phyloP scores from a whole-genome alignment of 2,329 filamentous ascomycete genomes.

The Calonectria pteridis region DNA sequence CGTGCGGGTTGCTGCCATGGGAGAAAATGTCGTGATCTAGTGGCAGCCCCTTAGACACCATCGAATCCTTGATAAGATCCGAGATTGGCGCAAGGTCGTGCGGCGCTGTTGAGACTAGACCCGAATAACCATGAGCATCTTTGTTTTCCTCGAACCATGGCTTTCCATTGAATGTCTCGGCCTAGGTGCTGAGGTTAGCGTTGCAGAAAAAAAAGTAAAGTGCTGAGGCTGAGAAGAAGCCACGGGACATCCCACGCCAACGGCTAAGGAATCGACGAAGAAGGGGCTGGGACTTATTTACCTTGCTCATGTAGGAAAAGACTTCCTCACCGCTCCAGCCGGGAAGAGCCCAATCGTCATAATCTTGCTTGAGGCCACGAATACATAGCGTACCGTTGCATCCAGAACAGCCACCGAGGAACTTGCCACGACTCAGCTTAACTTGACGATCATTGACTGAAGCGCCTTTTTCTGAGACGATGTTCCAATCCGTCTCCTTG shows the following conservation, averaged over 20 bases:
- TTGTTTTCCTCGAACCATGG: slow-evolving; percentile 66
- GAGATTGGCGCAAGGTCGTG: slow-evolving; percentile 72
- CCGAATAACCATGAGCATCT: slow-evolving; percentile 62
- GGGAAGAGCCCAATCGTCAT: slow-evolving; percentile 67
- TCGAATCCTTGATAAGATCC: slow-evolving; percentile 65
- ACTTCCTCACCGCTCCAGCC: slow-evolving; percentile 70
- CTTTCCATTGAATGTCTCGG: slow-evolving; percentile 70
- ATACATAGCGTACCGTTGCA: slow-evolving; percentile 64
- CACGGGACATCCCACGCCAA: background rate
- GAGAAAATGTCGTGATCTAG: slow-evolving; percentile 72
- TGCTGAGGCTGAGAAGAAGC: background rate
- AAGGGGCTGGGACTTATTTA: slow-evolving; percentile 33
- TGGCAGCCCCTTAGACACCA: slow-evolving; percentile 65
- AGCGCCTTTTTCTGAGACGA: slow-evolving; percentile 55
- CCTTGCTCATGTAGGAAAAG: slow-evolving; percentile 68
- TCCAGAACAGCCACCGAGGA: slow-evolving; percentile 62
- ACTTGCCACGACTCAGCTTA: slow-evolving; percentile 62
- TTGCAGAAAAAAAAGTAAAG: slow-evolving; percentile 1
- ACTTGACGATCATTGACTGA: slow-evolving; percentile 57
- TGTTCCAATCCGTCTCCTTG: slow-evolving; percentile 64
- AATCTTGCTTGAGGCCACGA: slow-evolving; percentile 60
- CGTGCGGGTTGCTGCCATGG: slow-evolving; percentile 61
- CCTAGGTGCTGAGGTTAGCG: slow-evolving; percentile 43
- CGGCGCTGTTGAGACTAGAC: slow-evolving; percentile 67
- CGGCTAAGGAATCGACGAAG: background rate